These are phyloP conservation scores for Magnusiomyces paraingens DNA, from an alignment of 1,139 yeast species.

Conservation along the genomic window DNA sequence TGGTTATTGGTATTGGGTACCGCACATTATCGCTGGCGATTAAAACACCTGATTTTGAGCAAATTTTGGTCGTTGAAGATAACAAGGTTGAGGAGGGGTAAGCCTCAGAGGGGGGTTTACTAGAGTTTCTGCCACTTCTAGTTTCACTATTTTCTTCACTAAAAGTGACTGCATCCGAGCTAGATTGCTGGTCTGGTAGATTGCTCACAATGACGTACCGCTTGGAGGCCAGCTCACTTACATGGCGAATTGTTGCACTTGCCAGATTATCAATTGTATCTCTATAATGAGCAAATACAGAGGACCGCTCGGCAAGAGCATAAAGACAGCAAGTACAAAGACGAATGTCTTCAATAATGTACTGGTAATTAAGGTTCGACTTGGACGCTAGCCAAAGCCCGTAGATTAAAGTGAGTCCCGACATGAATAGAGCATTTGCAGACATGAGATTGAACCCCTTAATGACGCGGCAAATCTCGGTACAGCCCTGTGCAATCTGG, in stretches of 20 bases:
- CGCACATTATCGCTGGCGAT: no score
- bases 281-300: conserved; percentile 2
- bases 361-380: conserved; percentile 4
- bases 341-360: conserved; percentile 5
- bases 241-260: conserved; percentile 6
- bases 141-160: no score
- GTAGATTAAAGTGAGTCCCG: conserved; percentile 1
- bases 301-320: background rate
- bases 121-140: no score
- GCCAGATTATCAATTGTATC: conserved; percentile 6
- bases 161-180: no score
- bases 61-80: no score
- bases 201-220: no score
- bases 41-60: no score
- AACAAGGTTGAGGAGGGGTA: no score
- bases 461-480: conserved; percentile 1
- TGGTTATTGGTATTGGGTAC: no score
- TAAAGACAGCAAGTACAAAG: conserved; percentile 2
- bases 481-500: background rate
- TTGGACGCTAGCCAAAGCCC: conserved; percentile 8
- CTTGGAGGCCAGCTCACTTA: background rate
- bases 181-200: no score
- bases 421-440: background rate
- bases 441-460: conserved; percentile 3
- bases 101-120: no score